These are phyloP conservation scores for Annulohypoxylon nitens DNA, from an alignment of 495 filamentous ascomycete species.

Conservation along the genomic window DNA sequence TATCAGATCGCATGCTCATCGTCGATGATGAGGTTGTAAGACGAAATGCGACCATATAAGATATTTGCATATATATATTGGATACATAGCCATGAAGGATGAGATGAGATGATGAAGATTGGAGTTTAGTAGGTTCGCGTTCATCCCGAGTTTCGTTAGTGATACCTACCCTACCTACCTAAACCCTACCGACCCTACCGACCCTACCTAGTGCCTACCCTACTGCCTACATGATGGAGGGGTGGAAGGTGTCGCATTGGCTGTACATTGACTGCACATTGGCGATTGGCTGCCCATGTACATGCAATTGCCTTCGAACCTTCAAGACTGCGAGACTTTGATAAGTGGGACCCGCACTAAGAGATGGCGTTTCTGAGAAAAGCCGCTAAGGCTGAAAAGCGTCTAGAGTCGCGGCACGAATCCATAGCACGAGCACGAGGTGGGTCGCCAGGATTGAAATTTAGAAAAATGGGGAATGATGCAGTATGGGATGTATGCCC, in stretches of 20 bases:
- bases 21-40: not conserved
- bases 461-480: slow-evolving; percentile 9
- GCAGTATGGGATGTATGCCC: not conserved
- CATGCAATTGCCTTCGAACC: slow-evolving; percentile 27
- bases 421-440: slow-evolving; percentile 18
- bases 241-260: slow-evolving; percentile 5
- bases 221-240: slow-evolving; percentile 1
- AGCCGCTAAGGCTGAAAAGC: slow-evolving; percentile 49
- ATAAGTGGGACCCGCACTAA: slow-evolving; percentile 16
- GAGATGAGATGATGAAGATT: slow-evolving; percentile 14
- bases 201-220: no score
- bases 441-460: slow-evolving; percentile 18
- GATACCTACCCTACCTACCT: not conserved
- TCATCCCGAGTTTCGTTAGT: slow-evolving; percentile 1
- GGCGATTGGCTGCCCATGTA: not conserved
- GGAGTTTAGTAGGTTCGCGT: slow-evolving; percentile 1
- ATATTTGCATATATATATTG: slow-evolving; percentile 10
- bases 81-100: not conserved
- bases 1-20: not conserved
- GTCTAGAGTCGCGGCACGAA: slow-evolving; percentile 38
- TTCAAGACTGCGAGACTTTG: not conserved
- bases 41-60: not conserved
- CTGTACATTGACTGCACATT: not conserved
- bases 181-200: no score
- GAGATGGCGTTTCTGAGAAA: slow-evolving; percentile 32